Conservation (phyloP, 306 rosid species). For the Parietaria judaica region DNA sequence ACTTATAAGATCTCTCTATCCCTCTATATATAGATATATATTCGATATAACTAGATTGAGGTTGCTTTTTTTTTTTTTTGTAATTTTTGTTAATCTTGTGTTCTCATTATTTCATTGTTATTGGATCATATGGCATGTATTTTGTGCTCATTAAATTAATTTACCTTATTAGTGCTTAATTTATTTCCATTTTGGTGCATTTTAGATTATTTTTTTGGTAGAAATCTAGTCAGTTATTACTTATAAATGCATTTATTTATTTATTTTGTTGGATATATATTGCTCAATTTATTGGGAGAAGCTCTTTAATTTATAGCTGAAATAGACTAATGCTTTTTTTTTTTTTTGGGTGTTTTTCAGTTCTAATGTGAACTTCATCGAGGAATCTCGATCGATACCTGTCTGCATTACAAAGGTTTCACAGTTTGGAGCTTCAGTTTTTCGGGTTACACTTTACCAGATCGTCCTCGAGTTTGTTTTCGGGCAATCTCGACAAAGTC, state of each 20-base stretch:
- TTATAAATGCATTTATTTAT: neutral
- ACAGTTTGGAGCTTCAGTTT: constrained; percentile 18
- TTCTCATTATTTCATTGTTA: neutral
- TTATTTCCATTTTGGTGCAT: no score
- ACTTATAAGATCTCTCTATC: no score
- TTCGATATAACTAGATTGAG: neutral
- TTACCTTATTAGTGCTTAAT: no score
- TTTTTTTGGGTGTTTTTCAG: neutral
- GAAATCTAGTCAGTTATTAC: no score
- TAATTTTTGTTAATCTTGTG: neutral
- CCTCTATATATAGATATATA: no score
- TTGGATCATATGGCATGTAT: neutral
- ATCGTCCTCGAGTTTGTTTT: constrained; percentile 18
- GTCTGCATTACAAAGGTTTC: constrained; percentile 18
- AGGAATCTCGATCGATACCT: constrained; percentile 15
- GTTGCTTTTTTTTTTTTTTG: neutral
- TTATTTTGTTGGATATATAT: no score
- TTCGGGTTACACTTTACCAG: constrained; percentile 9
- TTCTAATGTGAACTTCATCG: constrained; percentile 16
- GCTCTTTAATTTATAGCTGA: constrained; percentile 10
- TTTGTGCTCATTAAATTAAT: neutral
- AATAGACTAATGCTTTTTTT: no score
- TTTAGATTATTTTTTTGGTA: no score
- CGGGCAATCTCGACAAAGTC: constrained; percentile 18
- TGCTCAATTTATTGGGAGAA: neutral